Percentiles rank a stretch among this genome's conserved stretches.
These are phyloP conservation scores for Friedmanniomyces endolithicus DNA, from an alignment of 495 filamentous ascomycete species.

Conservation along the genomic window DNA sequence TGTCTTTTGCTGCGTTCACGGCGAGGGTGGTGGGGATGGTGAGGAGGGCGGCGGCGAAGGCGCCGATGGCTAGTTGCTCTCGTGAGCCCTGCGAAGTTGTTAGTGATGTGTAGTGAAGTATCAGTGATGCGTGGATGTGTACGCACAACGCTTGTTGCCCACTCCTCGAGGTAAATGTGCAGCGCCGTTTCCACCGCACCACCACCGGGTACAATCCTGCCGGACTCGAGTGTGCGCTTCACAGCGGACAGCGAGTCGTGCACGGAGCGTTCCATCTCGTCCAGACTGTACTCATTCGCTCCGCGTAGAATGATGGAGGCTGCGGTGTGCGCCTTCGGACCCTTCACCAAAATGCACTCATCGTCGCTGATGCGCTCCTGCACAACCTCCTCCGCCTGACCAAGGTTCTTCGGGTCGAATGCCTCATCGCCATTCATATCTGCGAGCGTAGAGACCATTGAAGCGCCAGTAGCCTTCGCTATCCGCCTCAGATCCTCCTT, in stretches of 20 bases:
- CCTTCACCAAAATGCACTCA: slow-evolving; percentile 94
- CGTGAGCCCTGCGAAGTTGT: slow-evolving; percentile 53
- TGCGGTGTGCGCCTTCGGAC: slow-evolving; percentile 82
- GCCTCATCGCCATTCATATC: slow-evolving; percentile 96
- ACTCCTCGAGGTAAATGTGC: slow-evolving; percentile 98
- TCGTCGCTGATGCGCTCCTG: slow-evolving; percentile 98
- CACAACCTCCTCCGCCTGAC: slow-evolving; percentile 83
- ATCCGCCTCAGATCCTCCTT: slow-evolving; percentile 97
- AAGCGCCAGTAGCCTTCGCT: slow-evolving; percentile 90
- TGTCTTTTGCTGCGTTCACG: slow-evolving; percentile 93
- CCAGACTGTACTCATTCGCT: slow-evolving; percentile 89
- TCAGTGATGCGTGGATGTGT: not conserved
- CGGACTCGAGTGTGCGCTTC: slow-evolving; percentile 93
- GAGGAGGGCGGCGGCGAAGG: slow-evolving; percentile 89
- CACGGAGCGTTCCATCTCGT: slow-evolving; percentile 98
- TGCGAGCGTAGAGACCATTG: slow-evolving; percentile 79
- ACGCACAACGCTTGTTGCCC: slow-evolving; percentile 85
- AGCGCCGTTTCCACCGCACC: slow-evolving; percentile 97
- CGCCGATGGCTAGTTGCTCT: slow-evolving; percentile 95
- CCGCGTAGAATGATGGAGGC: slow-evolving; percentile 95
- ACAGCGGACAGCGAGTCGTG: slow-evolving; percentile 95
- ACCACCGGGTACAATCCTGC: slow-evolving; percentile 90
- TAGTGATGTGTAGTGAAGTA: not conserved
- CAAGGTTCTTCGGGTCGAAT: slow-evolving; percentile 80
- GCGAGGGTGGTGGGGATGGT: slow-evolving; percentile 93